Evolutionary conservation across 768 basidiomycete genomes (phyloP), one percentile per base, ranked within the genome.

Genomic region (Nevesoporus exiguus): DNA sequence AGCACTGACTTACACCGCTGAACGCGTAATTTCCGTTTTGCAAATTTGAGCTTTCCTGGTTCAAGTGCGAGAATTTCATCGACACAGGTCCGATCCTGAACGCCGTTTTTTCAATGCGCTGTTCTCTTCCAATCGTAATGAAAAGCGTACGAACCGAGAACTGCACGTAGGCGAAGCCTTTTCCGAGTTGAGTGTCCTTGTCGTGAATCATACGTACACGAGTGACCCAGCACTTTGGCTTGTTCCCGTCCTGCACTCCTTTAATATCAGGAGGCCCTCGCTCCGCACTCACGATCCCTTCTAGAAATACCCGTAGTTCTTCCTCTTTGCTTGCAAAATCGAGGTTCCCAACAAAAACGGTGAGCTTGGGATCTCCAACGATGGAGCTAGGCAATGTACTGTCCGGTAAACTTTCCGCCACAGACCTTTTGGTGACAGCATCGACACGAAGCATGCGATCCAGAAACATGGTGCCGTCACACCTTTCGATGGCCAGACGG

Each of bases 101-200:
- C 4, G 42, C 17, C 17, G 8, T 6, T 22, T 27, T 9, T 31
- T 61, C 53, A 58, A 34, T 36, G 21, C 15, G 24, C 30, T 47
- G 15, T 40, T 42, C 39, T 5, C 34, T 15, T 7, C 4, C 17
- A 17, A 47, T 43, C 25, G 44, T 3, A 17, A 39, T 3, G 24
- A 45, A 53, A 27, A 19, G 31, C 0, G n/a, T 22, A 56, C 57
- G 42, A 44, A 96, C 96, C 52, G 76, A 68, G 58, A 98, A 91
- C 61, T 93, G 86, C 19, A 98, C 85, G 64, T 98, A 97, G 10
- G 89, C 93, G 68, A 98, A 95, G 5, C 95, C 95, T 72, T 96
- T 97, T 13, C 95, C 96, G 14, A 98, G 80, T 61, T 93, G 93
- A 1, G 93, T 97, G 54, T 90, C 92, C 61, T 83, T 84, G 68